Base-by-base conservation (phyloP, 2,329 filamentous ascomycete genomes). In the Biscogniauxia marginata region DNA sequence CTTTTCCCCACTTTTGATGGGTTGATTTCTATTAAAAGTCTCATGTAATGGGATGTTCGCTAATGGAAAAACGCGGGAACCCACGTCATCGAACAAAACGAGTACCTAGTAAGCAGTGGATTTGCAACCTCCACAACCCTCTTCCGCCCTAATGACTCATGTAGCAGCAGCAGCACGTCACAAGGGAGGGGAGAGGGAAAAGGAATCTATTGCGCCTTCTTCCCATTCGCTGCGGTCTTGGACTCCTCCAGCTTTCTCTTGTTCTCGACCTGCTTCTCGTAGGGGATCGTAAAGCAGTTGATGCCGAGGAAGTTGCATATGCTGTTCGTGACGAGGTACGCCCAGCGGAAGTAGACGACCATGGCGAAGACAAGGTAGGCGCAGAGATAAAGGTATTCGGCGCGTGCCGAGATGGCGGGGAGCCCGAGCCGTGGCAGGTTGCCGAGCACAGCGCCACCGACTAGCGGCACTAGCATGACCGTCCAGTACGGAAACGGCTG, bases 401-500 rank as follows among this genome's bases (percentile, higher is more conserved):
- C 65, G 39, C 76, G 73, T 2, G 88, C 80, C 51, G 83, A 86
- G 52, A 96, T 74, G 16, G 84, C 77, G 1, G 85, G 79, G 16
- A 95, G 76, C 1, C 91, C 91, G 46, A 97, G 71, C 48, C 84
- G 81, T 4, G 93, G 93, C 54, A 96, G 76, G 75, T 98, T 97
- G 20, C 84, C 88, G 44, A 98, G 76, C 1, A 93, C 68, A 6
- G 92, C 93, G 52, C 95, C 95, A 50, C 90, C 89, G 49, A 97
- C 82, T 43, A 99, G 85, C 7, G 95, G 95, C 30, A 84, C 85
- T 39, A 98, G 81, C 83, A 98, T 90, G 49, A 95, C 83, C 9
- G 95, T 98, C 92, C 93, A 98, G 81, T 90, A 96, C 1, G 95
- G 95, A 75, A 98, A 99, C 3, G 93, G 90, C 73, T 98, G 95